Evolutionary conservation across 352 stramenopile genomes (phyloP).

Genomic region (Globisporangium recalcitrans): DNA sequence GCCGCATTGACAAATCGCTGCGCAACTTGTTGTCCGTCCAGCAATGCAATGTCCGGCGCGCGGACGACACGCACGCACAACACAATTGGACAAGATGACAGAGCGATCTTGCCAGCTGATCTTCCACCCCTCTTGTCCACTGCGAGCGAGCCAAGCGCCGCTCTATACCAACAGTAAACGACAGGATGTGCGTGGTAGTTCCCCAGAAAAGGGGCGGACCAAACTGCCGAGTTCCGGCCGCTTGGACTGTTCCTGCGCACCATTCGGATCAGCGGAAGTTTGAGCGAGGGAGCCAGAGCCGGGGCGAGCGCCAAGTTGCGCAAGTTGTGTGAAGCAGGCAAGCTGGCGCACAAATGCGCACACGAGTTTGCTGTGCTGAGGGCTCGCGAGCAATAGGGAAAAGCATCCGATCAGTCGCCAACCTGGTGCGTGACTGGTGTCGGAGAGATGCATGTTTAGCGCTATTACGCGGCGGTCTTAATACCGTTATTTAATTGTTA

Average conservation of each 20-base stretch:
- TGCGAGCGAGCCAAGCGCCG: background rate
- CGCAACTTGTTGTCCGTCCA: background rate
- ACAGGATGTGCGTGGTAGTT: conserved; percentile 8
- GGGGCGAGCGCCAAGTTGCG: conserved; percentile 4
- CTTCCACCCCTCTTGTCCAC: conserved; percentile 4
- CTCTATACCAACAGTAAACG: conserved; percentile 14
- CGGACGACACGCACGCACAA: background rate
- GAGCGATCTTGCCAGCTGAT: conserved; percentile 4
- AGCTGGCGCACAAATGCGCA: background rate
- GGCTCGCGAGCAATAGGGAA: background rate
- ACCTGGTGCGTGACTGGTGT: background rate
- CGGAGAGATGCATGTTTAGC: background rate
- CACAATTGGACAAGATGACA: conserved; percentile 10
- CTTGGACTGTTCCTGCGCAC: conserved; percentile 11
- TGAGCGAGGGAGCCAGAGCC: background rate
- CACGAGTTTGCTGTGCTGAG: background rate
- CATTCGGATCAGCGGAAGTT: conserved; percentile 13
- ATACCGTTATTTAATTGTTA: background rate
- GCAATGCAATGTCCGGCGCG: background rate
- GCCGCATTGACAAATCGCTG: background rate
- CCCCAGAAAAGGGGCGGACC: conserved; percentile 14
- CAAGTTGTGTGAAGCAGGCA: background rate
- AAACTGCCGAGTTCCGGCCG: background rate
- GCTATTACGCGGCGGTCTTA: background rate
- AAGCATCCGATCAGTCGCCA: background rate